Conservation (phyloP, 352 stramenopile species). For the Phytophthora pluvialis region DNA sequence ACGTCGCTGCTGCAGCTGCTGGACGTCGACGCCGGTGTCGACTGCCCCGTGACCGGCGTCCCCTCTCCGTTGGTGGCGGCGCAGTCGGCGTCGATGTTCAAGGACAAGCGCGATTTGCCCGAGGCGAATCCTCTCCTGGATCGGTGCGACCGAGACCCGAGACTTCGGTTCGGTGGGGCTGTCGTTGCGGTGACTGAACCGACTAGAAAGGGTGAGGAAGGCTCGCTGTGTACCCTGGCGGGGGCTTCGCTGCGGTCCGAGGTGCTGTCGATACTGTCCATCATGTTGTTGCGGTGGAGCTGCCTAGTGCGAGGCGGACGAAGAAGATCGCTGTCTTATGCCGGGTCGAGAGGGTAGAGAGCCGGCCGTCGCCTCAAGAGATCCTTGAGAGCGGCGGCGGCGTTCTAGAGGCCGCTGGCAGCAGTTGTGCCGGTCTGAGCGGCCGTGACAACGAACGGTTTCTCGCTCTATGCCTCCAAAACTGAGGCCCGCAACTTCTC, state of each 20-base stretch:
- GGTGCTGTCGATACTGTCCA: conserved; percentile 12
- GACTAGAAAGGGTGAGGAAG: conserved; percentile 12
- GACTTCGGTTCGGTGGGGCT: conserved; percentile 21
- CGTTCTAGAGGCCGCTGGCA: conserved; percentile 24
- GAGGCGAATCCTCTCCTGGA: conserved; percentile 30
- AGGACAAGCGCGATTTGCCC: conserved; percentile 30
- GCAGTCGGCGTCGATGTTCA: conserved; percentile 43
- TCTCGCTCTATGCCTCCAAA: conserved; percentile 11
- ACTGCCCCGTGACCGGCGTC: conserved; percentile 19
- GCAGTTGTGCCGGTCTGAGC: conserved; percentile 35
- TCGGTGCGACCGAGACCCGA: conserved; percentile 22
- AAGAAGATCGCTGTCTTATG: conserved; percentile 27
- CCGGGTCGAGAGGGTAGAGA: conserved; percentile 13
- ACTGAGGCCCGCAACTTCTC: conserved; percentile 19
- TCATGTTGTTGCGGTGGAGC: conserved; percentile 16
- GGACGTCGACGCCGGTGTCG: conserved; percentile 40
- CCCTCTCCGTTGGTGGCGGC: conserved; percentile 8
- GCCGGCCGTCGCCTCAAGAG: conserved; percentile 21
- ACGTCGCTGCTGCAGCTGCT: conserved; percentile 39
- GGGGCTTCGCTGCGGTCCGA: background rate
- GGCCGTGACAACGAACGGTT: conserved; percentile 29
- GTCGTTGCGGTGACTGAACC: conserved; percentile 17
- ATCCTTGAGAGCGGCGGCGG: conserved; percentile 31
- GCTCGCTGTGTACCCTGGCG: background rate
- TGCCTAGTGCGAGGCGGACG: background rate